Conservation (phyloP, 306 rosid species). For the Trifolium pratense region DNA sequence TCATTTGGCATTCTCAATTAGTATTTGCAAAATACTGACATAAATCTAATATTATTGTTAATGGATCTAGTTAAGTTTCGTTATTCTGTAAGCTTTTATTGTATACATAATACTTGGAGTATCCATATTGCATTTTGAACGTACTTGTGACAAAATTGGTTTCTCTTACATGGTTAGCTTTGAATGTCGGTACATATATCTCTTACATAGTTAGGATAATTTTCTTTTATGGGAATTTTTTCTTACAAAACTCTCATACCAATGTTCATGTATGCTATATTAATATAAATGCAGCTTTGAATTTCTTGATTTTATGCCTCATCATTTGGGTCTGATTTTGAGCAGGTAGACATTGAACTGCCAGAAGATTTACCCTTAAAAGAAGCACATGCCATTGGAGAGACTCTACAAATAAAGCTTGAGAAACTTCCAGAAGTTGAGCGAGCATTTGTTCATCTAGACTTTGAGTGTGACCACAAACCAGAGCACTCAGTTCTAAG, state of each 20-base stretch:
- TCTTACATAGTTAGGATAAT: background rate
- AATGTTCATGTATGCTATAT: background rate
- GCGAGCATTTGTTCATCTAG: slow-evolving; percentile 87
- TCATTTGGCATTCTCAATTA: background rate
- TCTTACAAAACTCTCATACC: background rate
- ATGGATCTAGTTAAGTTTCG: background rate
- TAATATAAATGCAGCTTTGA: background rate
- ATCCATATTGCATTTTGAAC: background rate
- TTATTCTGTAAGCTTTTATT: background rate
- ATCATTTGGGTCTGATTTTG: slow-evolving; percentile 38
- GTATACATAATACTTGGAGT: background rate
- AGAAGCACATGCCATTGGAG: slow-evolving; percentile 85
- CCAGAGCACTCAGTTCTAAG: slow-evolving; percentile 87
- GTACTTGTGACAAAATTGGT: background rate
- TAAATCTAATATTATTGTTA: background rate
- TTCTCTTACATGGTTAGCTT: background rate
- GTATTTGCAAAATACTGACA: background rate
- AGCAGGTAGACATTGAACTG: slow-evolving; percentile 90
- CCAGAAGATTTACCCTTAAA: slow-evolving; percentile 84
- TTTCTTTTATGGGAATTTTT: background rate
- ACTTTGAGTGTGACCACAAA: slow-evolving; percentile 94
- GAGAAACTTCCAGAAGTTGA: slow-evolving; percentile 88
- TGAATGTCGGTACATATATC: slow-evolving; percentile 10
- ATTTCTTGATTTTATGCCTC: background rate
- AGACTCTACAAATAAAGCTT: slow-evolving; percentile 69